A percentile compares a stretch with the other conserved stretches of the same genome.
Evolutionary conservation across 1,284 basidiomycete species (phyloP).

Genomic region (Irpex lacteus): DNA sequence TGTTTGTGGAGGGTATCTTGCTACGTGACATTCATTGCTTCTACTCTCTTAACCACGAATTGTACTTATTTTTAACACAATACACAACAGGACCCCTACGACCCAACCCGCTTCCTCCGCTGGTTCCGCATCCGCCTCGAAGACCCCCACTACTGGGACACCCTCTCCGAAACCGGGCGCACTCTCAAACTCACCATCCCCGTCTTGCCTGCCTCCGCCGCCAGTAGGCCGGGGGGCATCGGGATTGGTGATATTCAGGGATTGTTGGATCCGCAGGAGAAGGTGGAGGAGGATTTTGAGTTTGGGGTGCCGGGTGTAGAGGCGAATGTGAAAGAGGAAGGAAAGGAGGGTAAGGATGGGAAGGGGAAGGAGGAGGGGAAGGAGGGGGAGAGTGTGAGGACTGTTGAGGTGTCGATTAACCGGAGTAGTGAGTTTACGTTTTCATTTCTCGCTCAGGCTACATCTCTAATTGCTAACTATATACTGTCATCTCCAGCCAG

Average conservation of each 20-base stretch:
- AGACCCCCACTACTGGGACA: background rate
- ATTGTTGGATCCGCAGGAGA: slow-evolving; percentile 1
- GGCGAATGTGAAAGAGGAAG: no score
- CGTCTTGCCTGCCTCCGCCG: background rate
- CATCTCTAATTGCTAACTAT: background rate
- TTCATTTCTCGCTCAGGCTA: background rate
- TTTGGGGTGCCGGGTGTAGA: background rate
- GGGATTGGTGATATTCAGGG: slow-evolving; percentile 4
- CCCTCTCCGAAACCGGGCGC: background rate
- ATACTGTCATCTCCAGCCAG: background rate
- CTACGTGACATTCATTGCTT: background rate
- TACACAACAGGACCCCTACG: background rate
- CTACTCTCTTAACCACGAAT: no score
- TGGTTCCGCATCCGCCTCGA: background rate
- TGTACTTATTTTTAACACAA: no score
- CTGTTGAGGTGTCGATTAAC: background rate
- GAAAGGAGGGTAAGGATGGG: background rate
- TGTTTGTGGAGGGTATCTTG: no score
- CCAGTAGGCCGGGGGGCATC: background rate
- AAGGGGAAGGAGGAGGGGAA: background rate
- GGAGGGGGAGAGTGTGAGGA: background rate
- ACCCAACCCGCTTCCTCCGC: background rate
- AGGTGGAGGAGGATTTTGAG: background rate
- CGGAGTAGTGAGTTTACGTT: background rate
- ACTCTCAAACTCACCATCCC: background rate